Evolutionary conservation across 164 flowering plant species (phyloP).

Genomic region (Tetrastigma voinierianum): DNA sequence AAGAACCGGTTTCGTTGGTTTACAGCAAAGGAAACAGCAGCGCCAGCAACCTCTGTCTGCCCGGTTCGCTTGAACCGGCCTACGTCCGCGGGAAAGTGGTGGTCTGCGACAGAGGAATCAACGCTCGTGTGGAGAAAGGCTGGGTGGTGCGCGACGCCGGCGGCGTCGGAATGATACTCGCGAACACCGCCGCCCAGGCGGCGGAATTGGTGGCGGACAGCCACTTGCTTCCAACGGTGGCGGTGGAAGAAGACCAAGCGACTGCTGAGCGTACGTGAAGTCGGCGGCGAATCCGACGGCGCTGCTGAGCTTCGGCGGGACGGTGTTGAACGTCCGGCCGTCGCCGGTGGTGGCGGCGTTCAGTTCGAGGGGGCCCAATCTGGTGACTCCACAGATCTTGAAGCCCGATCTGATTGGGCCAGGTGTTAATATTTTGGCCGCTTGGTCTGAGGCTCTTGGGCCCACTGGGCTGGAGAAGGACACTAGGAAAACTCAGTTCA

Average conservation of each 20-base stretch:
- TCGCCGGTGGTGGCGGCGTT: conserved; percentile 92
- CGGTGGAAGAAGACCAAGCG: conserved; percentile 58
- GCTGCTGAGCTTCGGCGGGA: conserved; percentile 71
- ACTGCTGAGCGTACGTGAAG: conserved; percentile 53
- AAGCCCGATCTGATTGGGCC: conserved; percentile 96
- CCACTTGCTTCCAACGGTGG: conserved; percentile 78
- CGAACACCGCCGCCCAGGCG: conserved; percentile 73
- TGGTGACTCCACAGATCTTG: conserved; percentile 64
- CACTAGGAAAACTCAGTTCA: conserved; percentile 59
- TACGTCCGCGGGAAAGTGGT: conserved; percentile 74
- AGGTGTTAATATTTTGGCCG: conserved; percentile 89
- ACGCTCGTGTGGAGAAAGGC: conserved; percentile 87
- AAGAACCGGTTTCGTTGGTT: conserved; percentile 36
- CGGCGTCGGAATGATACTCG: conserved; percentile 85
- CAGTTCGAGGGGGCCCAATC: conserved; percentile 85
- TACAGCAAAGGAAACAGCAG: conserved; percentile 35
- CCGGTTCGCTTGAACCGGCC: conserved; percentile 62
- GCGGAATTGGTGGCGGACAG: conserved; percentile 90
- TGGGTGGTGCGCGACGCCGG: conserved; percentile 73
- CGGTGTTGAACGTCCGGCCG: conserved; percentile 67
- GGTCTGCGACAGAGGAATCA: conserved; percentile 74
- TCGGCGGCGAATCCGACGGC: conserved; percentile 54
- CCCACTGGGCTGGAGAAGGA: conserved; percentile 65
- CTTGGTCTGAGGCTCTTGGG: conserved; percentile 67
- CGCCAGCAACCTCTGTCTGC: conserved; percentile 54